Percentiles rank a stretch among this genome's conserved stretches.
phyloP scores from a whole-genome alignment of 1,139 yeast species.

The Debaryomyces fabryi region DNA sequence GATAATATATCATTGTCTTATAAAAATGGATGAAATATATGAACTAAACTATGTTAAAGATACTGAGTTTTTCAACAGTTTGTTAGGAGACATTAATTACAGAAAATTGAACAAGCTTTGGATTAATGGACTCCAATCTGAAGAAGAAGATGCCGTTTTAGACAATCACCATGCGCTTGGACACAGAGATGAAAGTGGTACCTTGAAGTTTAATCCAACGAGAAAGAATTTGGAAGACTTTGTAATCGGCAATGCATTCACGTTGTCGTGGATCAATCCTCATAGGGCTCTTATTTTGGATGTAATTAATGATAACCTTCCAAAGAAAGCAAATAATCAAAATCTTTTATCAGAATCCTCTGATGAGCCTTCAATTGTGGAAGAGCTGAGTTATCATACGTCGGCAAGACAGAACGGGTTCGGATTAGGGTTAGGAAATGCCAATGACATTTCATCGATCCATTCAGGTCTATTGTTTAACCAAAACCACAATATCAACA shows the following conservation, averaged over 20 bases:
- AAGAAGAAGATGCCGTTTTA: constrained; percentile 18
- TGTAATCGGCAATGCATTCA: constrained; percentile 34
- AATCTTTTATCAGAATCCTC: neutral
- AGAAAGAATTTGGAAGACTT: constrained; percentile 33
- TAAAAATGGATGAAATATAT: constrained; percentile 34
- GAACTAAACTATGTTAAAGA: constrained; percentile 29
- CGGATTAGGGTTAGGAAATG: constrained; percentile 48
- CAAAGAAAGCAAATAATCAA: neutral
- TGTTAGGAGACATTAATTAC: constrained; percentile 31
- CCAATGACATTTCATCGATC: constrained; percentile 46
- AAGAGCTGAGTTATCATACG: constrained; percentile 3
- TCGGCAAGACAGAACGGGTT: constrained; percentile 17
- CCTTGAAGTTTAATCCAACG: constrained; percentile 15
- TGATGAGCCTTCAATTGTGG: constrained; percentile 1
- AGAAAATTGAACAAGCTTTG: constrained; percentile 33
- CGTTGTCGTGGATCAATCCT: constrained; percentile 38
- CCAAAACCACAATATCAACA: constrained; percentile 5
- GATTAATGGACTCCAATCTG: constrained; percentile 29
- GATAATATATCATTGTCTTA: constrained; percentile 29
- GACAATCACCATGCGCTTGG: constrained; percentile 13
- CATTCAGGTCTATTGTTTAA: constrained; percentile 35
- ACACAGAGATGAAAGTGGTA: constrained; percentile 13
- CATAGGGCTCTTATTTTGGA: constrained; percentile 27
- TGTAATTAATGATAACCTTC: neutral
- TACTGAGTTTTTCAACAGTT: constrained; percentile 27